These are phyloP conservation scores for Citrullus mucosospermus DNA, from an alignment of 306 rosid genomes.

Conservation along the genomic window DNA sequence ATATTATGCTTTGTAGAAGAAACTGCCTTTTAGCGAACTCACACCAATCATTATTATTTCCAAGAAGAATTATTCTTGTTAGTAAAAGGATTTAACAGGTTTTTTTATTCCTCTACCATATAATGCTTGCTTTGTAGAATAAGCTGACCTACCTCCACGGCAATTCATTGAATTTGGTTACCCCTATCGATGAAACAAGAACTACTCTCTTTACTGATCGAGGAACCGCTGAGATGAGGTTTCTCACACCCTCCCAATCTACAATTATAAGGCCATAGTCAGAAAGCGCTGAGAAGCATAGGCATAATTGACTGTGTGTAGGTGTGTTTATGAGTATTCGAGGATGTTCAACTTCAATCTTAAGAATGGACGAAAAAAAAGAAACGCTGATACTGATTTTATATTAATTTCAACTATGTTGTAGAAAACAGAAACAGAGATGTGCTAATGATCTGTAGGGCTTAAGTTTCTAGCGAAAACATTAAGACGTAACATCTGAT, in stretches of 20 bases:
- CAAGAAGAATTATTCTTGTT: neutral
- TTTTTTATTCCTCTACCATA: neutral
- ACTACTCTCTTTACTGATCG: constrained; percentile 64
- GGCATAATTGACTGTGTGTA: neutral
- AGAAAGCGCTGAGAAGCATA: neutral
- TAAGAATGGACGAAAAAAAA: neutral
- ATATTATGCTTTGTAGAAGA: neutral
- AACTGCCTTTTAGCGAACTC: neutral
- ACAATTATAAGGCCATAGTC: constrained; percentile 12
- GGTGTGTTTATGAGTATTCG: neutral
- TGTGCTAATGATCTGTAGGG: neutral
- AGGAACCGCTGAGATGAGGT: constrained; percentile 70
- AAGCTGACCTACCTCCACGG: constrained; percentile 79
- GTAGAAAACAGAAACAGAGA: neutral
- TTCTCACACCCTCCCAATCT: constrained; percentile 97
- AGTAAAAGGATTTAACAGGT: neutral
- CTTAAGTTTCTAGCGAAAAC: neutral
- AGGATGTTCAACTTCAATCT: neutral
- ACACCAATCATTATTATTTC: neutral
- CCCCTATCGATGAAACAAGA: constrained; percentile 95
- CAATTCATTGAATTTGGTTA: constrained; percentile 78
- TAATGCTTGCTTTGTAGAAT: neutral
- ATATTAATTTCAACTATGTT: neutral
- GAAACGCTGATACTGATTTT: neutral
- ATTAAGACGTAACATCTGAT: neutral